Percentiles rank a stretch among this genome's conserved stretches.
Conservation (phyloP, 148 eudicot species). For the Rhododendron kiyosumense region DNA sequence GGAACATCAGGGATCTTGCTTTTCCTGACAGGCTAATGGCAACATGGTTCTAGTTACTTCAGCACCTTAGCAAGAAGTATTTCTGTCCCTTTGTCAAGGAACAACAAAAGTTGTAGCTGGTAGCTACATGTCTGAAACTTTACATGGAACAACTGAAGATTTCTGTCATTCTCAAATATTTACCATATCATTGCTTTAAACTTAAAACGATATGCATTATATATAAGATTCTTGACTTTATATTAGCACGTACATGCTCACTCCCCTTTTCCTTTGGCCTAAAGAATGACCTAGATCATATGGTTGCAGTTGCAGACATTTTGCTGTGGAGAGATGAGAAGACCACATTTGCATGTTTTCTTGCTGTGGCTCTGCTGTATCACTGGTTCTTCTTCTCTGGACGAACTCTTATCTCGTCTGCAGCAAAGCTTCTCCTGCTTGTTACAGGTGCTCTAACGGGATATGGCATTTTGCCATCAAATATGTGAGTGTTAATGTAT, state of each 20-base stretch:
- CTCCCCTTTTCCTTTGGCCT: background rate
- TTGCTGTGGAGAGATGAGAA: conserved; percentile 92
- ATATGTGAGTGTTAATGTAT: conserved; percentile 51
- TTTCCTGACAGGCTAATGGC: background rate
- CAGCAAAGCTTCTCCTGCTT: conserved; percentile 62
- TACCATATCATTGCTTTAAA: background rate
- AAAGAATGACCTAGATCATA: conserved; percentile 8
- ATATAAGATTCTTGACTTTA: background rate
- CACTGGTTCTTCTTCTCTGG: conserved; percentile 76
- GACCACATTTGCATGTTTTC: conserved; percentile 71
- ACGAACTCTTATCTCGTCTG: conserved; percentile 67
- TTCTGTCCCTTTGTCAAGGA: background rate
- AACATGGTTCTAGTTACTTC: background rate
- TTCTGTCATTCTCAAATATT: background rate
- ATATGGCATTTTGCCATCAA: conserved; percentile 47
- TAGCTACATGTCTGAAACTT: background rate
- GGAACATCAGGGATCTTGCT: background rate
- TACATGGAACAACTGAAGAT: background rate
- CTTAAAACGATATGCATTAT: background rate
- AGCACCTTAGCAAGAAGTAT: background rate
- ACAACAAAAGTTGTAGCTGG: background rate
- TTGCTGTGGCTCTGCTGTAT: conserved; percentile 39
- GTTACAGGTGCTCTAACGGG: conserved; percentile 36
- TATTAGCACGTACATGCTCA: background rate
- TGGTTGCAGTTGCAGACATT: conserved; percentile 80